These are phyloP conservation scores for Melocanna baccifera DNA, from an alignment of 176 grass and related monocot species.

Conservation along the genomic window DNA sequence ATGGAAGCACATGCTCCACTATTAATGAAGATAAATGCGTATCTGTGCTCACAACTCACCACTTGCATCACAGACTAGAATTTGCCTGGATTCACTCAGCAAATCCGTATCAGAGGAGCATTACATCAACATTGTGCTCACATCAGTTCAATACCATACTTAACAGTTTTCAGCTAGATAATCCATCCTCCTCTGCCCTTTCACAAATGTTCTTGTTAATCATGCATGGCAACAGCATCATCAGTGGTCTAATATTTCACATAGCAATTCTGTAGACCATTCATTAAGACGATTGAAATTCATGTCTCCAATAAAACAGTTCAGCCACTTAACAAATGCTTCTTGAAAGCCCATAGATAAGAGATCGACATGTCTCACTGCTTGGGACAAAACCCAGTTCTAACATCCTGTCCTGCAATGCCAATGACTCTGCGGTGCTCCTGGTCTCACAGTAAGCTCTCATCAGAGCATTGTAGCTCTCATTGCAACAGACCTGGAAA, in stretches of 20 bases:
- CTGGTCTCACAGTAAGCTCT: conserved; percentile 51
- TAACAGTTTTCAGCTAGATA: background rate
- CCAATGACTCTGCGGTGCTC: conserved; percentile 42
- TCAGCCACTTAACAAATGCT: conserved; percentile 18
- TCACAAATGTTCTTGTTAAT: background rate
- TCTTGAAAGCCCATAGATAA: conserved; percentile 69
- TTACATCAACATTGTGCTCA: background rate
- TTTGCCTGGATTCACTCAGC: background rate
- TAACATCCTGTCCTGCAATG: conserved; percentile 72
- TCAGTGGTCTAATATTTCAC: background rate
- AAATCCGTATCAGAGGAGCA: background rate
- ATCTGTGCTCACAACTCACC: background rate
- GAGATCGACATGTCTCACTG: conserved; percentile 60
- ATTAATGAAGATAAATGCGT: background rate
- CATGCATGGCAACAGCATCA: background rate
- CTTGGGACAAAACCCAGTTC: conserved; percentile 68
- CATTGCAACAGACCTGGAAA: conserved; percentile 57
- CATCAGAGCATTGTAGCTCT: conserved; percentile 65
- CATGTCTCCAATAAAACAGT: background rate
- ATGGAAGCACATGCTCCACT: too few relatives aligned
- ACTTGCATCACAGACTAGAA: background rate
- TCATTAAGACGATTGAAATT: conserved; percentile 1
- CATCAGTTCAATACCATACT: background rate
- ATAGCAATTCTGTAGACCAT: background rate
- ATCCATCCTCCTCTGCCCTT: background rate